Percentiles rank a stretch among this genome's conserved stretches.
These are phyloP conservation scores for Apium graveolens DNA, from an alignment of 129 eudicot genomes.

Conservation along the genomic window DNA sequence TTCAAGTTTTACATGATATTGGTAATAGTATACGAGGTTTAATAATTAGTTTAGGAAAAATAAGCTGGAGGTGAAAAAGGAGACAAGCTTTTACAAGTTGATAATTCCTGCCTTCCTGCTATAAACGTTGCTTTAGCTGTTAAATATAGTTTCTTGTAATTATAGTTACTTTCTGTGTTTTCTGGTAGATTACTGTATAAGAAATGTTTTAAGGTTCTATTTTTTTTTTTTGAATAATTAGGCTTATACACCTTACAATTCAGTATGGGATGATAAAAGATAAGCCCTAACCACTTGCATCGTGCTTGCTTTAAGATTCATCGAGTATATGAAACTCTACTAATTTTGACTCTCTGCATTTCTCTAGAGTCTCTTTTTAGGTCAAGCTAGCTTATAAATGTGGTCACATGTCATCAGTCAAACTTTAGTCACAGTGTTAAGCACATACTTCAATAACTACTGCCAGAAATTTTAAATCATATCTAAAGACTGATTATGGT, in stretches of 20 bases:
- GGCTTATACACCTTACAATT: too few relatives aligned
- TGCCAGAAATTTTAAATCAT: background rate
- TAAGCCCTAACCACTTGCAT: too few relatives aligned
- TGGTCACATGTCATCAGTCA: background rate
- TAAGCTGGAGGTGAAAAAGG: background rate
- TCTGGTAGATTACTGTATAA: background rate
- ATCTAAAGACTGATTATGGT: background rate
- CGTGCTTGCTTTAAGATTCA: background rate
- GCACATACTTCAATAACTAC: background rate
- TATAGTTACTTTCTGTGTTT: background rate
- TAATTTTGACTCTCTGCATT: background rate
- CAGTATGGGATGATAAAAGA: too few relatives aligned
- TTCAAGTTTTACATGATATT: background rate
- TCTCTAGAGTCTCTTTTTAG: background rate
- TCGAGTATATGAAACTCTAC: background rate
- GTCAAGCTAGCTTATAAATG: background rate
- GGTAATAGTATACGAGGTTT: background rate
- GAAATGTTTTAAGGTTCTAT: background rate
- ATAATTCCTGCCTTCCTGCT: background rate
- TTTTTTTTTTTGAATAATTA: too few relatives aligned
- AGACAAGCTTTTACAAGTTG: background rate
- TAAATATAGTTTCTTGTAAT: background rate
- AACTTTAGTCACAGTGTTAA: background rate
- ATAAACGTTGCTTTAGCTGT: background rate
- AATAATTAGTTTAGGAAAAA: background rate